Conservation (phyloP, 495 filamentous ascomycete species). For the Neurospora tetraspora region DNA sequence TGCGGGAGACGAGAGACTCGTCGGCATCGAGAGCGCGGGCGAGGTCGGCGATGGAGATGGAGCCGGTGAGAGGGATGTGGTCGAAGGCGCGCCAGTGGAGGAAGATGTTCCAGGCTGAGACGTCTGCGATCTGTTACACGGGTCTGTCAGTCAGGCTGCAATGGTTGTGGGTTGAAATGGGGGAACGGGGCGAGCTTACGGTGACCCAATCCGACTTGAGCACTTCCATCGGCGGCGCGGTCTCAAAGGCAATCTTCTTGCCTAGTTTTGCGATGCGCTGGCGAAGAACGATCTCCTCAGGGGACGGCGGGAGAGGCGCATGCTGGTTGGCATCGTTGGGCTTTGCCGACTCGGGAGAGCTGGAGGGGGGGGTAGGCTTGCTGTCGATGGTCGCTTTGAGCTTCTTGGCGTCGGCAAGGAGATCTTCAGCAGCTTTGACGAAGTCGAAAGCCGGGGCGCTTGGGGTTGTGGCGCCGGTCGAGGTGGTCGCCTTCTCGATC, state of each 20-base stretch:
- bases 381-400: slow-evolving; percentile 1
- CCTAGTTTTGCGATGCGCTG: slow-evolving; percentile 10
- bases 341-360: not conserved
- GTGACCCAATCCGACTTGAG: slow-evolving; percentile 17
- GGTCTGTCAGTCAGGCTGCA: not conserved
- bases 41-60: slow-evolving; percentile 18
- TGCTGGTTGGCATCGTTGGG: not conserved
- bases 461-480: not conserved
- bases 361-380: not conserved
- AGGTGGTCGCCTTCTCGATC: not conserved
- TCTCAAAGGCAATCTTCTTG: slow-evolving; percentile 15
- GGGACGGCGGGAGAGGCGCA: not conserved
- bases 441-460: slow-evolving; percentile 7
- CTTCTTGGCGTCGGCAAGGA: slow-evolving; percentile 14
- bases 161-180: too few species aligned
- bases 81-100: slow-evolving; percentile 25
- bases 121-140: slow-evolving; percentile 8
- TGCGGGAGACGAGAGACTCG: slow-evolving; percentile 17
- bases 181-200: slow-evolving; percentile 2
- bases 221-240: slow-evolving; percentile 7
- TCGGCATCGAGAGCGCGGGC: slow-evolving; percentile 14
- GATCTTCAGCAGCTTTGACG: slow-evolving; percentile 13
- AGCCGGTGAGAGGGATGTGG: slow-evolving; percentile 17
- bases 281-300: slow-evolving; percentile 2
- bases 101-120: slow-evolving; percentile 18